Evolutionary conservation across 1,139 yeast genomes (phyloP).

Genomic region (Hanseniaspora sp.): DNA sequence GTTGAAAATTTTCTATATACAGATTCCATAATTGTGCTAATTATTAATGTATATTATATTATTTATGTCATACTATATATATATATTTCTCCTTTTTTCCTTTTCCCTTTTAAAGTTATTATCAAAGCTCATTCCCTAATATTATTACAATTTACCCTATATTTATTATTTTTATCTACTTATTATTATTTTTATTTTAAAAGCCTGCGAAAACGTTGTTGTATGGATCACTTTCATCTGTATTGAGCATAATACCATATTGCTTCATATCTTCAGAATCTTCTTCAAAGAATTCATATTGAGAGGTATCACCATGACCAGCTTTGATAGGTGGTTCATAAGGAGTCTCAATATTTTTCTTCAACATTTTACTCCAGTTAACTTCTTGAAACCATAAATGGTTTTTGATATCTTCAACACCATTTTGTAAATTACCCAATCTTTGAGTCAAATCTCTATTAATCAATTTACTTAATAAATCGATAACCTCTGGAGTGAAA

Average conservation of each 20-base stretch:
- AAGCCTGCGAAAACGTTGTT: constrained; percentile 12
- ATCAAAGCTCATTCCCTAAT: not conserved
- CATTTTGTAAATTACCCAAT: constrained; percentile 83
- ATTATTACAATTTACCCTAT: not conserved
- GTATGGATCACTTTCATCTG: constrained; percentile 14
- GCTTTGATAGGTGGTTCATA: constrained; percentile 96
- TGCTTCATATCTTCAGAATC: constrained; percentile 75
- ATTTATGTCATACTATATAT: no score
- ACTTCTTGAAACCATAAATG: constrained; percentile 96
- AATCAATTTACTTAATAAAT: constrained; percentile 66
- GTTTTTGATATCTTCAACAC: constrained; percentile 76
- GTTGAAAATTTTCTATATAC: no score
- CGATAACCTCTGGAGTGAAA: constrained; percentile 81
- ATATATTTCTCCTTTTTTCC: no score
- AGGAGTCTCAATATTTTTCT: constrained; percentile 92
- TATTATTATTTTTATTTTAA: not conserved
- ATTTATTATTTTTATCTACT: not conserved
- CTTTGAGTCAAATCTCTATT: constrained; percentile 85
- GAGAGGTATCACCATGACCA: constrained; percentile 90
- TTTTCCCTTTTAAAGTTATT: no score
- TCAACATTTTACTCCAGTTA: constrained; percentile 82
- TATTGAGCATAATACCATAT: constrained; percentile 12
- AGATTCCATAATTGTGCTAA: no score
- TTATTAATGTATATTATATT: no score
- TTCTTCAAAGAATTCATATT: constrained; percentile 54